These are phyloP conservation scores for Chrysanthemum makinoi DNA, from an alignment of 129 eudicot genomes.

Conservation along the genomic window DNA sequence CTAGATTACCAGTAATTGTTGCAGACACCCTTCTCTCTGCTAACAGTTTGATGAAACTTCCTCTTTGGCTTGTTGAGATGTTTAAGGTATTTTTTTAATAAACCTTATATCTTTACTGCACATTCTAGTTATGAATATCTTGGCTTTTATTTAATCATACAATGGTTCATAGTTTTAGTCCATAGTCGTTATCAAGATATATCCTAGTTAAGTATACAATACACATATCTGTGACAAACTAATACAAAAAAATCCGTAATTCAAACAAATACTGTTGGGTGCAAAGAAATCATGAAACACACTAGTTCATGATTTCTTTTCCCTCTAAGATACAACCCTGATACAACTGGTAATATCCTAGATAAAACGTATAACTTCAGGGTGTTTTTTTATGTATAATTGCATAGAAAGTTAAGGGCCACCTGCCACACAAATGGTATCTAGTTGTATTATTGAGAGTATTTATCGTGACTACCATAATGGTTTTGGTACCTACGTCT, in stretches of 20 bases:
- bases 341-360: no score
- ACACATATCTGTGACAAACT: no score
- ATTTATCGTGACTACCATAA: no score
- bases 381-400: background rate
- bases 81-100: conserved; percentile 67
- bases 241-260: no score
- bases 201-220: background rate
- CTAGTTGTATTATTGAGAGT: no score
- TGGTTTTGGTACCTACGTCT: background rate
- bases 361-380: no score
- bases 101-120: background rate
- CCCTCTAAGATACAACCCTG: no score
- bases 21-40: conserved; percentile 90
- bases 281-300: no score
- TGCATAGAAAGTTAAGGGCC: background rate
- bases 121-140: background rate
- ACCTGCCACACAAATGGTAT: no score
- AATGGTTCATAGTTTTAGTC: background rate
- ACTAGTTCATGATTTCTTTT: no score
- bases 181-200: background rate
- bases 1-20: conserved; percentile 78
- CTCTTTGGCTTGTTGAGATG: conserved; percentile 87
- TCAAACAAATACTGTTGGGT: no score
- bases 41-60: conserved; percentile 81
- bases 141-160: background rate